Conservation (phyloP, 2,329 filamentous ascomycete genomes). For the Aspergillus novoparasiticus region DNA sequence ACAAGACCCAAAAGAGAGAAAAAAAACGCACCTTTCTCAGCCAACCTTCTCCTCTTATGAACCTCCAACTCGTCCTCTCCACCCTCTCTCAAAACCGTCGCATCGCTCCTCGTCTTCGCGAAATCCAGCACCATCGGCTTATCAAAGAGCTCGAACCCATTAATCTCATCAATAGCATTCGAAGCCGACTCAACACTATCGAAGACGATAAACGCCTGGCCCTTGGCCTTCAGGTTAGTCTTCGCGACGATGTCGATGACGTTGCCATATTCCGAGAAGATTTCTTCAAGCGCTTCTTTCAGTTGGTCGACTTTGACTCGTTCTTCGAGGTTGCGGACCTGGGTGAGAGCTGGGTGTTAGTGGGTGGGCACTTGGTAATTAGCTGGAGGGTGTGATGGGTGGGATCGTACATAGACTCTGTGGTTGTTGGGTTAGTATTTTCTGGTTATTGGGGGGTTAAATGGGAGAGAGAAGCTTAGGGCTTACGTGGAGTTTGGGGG, state of each 20-base stretch:
- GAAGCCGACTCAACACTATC: conserved; percentile 77
- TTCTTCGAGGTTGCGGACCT: conserved; percentile 86
- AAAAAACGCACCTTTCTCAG: conserved; percentile 74
- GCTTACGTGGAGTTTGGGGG: conserved; percentile 46
- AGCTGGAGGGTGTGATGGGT: conserved; percentile 9
- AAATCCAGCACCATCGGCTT: conserved; percentile 86
- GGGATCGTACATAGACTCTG: conserved; percentile 45
- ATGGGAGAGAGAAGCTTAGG: neutral
- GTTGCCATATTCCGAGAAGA: conserved; percentile 88
- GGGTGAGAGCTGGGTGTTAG: conserved; percentile 13
- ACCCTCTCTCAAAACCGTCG: conserved; percentile 75
- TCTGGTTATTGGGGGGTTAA: neutral
- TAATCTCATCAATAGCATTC: conserved; percentile 81
- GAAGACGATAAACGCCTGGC: conserved; percentile 94
- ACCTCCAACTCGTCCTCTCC: conserved; percentile 78
- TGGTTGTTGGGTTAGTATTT: conserved; percentile 16
- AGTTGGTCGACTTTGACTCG: conserved; percentile 80
- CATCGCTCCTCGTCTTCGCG: conserved; percentile 83
- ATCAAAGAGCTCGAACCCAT: conserved; percentile 90
- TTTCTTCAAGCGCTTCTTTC: conserved; percentile 69
- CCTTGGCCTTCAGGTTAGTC: conserved; percentile 87
- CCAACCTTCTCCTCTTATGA: conserved; percentile 80
- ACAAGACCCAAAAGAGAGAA: neutral
- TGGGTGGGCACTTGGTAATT: conserved; percentile 11
- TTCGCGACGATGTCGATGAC: conserved; percentile 86